Base-by-base conservation (phyloP, 2,329 filamentous ascomycete species). In the Fusarium sp. region DNA sequence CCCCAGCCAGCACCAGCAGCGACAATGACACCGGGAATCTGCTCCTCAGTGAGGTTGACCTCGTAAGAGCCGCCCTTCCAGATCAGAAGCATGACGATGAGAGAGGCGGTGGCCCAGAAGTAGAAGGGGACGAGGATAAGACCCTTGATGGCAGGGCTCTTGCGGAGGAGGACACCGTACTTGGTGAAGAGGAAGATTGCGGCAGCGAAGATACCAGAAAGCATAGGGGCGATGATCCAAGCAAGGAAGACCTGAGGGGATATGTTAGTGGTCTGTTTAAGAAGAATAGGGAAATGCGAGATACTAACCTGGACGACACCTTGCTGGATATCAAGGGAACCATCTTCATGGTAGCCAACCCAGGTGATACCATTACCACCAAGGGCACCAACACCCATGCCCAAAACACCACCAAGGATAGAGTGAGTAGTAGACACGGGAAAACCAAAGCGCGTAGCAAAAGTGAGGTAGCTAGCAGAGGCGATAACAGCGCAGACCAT, bases 341-440 rank as follows among this genome's bases (percentile, higher is more conserved):
- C 80, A 9, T 72, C 56, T 4, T 83, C 72, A 11, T 76, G 79
- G 60, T 83, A 77, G 44, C 77, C 84, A 15, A 82, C 74, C 85
- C 88, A 90, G 56, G 83, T 81, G 48, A 90, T 79, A 64, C 84
- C 83, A 3, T 77, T 58, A 4, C 79, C 76, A 7, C 87, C 87
- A 27, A 88, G 77, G 11, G 81, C 76, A 14, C 85, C 87, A 37
- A 90, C 80, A 44, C 87, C 87, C 71, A 88, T 85, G 56, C 87
- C 87, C 56, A 88, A 79, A 30, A 90, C 82, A 65, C 85, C 85
- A 19, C 85, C 86, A 63, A 89, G 83, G 62, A 89, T 83, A 14
- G 86, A 87, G 75, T 89, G 86, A 2, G 87, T 89, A 6, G 87
- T 88, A 0, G 86, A 88, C 20, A 89, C 86, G 35, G 87, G 87